Percentiles rank a stretch among this genome's conserved stretches.
These are phyloP conservation scores for Termitomyces sp. DNA, from an alignment of 768 basidiomycete species.

Conservation along the genomic window DNA sequence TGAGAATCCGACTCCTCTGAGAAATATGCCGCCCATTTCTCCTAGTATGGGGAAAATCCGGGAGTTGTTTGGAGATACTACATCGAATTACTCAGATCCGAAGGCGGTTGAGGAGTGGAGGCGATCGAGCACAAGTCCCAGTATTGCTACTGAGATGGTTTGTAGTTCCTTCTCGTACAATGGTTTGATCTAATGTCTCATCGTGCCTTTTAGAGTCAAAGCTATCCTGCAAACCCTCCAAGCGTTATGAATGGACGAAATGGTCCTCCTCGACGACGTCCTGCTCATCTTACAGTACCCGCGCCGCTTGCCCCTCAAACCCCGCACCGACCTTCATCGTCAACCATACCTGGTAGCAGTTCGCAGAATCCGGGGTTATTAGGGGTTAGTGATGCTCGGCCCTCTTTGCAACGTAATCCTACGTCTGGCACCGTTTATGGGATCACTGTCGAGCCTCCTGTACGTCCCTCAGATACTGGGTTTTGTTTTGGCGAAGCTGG, in stretches of 20 bases:
- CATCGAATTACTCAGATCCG: conserved; percentile 16
- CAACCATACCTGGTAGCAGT: background rate
- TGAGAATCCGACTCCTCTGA: conserved; percentile 25
- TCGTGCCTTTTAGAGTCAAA: background rate
- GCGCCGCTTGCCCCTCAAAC: conserved; percentile 15
- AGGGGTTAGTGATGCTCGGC: background rate
- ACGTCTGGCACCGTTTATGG: conserved; percentile 17
- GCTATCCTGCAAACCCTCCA: background rate
- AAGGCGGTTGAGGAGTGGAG: conserved; percentile 21
- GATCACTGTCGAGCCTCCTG: conserved; percentile 22
- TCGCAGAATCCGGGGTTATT: conserved; percentile 2
- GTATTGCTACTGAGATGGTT: conserved; percentile 14
- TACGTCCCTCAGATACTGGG: conserved; percentile 5
- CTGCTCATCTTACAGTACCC: conserved; percentile 21
- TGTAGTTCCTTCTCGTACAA: background rate
- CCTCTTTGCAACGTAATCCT: background rate
- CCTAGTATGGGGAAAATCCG: conserved; percentile 8
- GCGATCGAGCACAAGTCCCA: conserved; percentile 14
- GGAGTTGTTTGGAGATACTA: conserved; percentile 3
- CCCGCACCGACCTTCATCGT: background rate
- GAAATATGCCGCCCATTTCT: conserved; percentile 1
- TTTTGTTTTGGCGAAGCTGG: background rate
- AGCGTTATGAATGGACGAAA: background rate
- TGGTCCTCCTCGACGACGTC: conserved; percentile 16
- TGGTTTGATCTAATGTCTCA: background rate